Base-by-base conservation (phyloP, 176 grass and related monocot species). In the Oryza rufipogon region DNA sequence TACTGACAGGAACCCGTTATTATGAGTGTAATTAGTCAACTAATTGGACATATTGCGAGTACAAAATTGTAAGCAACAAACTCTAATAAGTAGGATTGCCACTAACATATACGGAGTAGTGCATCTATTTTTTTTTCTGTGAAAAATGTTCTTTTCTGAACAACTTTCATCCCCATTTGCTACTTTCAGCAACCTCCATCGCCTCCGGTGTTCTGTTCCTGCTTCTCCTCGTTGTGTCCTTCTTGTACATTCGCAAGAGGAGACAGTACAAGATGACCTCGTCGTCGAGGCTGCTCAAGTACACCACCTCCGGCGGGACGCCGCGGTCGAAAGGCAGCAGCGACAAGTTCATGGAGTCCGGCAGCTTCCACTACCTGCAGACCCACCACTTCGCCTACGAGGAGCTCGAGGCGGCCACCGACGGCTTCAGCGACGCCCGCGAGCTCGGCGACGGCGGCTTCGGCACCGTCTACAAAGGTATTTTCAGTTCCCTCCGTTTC, bases 391-490 rank as follows among this genome's bases (percentile, higher is more conserved):
- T 97, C 77, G 42, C 88, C 1, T 94, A 97, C 67, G 73, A 91
- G 54, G 95, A 97, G 54, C 95, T 97, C 42, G 79, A 88, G 79
- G 82, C 86, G 75, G 95, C 95, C 1, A 97, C 95, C 4, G 85
- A 91, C 0, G 76, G 92, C 68, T 97, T 97, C 74, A 77, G 80
- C 23, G 74, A 66, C 47, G 74, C 83, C 0, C 34, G 78, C 17
- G 90, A 93, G 79, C 68, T 97, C 34, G 92, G 90, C 6, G 90
- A 97, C 10, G 95, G 95, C 46, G 95, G 95, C 72, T 97, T 97
- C 75, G 92, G 90, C 85, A 91, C 90, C 3, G 95, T 97, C 4
- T 95, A 97, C 61, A 97, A 95, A 88, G 95, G 94, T 93, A 83
- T 28, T 76, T 83, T 73, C 10, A 56, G 51, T 49, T 32, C 30